Conservation (phyloP, 1,284 basidiomycete species). For the Cryptococcus floricola region DNA sequence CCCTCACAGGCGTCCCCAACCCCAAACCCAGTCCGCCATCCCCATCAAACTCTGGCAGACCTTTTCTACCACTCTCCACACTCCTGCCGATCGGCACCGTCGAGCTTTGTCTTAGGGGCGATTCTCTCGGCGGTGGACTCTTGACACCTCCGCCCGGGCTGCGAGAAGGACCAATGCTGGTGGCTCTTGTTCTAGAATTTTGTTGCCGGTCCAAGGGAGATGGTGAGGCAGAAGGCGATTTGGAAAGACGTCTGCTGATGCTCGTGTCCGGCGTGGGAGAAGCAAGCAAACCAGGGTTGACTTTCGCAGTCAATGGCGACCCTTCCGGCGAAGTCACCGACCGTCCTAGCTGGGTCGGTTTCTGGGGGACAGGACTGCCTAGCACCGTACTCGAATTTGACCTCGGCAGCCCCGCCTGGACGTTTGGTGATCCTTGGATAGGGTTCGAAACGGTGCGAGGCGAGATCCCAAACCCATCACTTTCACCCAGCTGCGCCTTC, state of each 20-base stretch:
- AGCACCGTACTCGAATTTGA: slow-evolving; percentile 19
- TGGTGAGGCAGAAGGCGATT: no score
- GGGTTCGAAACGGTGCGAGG: slow-evolving; percentile 30
- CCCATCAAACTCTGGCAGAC: background rate
- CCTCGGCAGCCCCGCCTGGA: slow-evolving; percentile 15
- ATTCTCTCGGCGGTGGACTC: slow-evolving; percentile 19
- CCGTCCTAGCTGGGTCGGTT: background rate
- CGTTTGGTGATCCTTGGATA: slow-evolving; percentile 20
- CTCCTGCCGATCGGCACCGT: slow-evolving; percentile 1
- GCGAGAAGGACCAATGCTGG: background rate
- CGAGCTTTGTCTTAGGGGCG: slow-evolving; percentile 19
- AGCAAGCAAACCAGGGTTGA: slow-evolving; percentile 1
- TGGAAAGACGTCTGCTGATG: background rate
- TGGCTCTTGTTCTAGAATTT: slow-evolving; percentile 1
- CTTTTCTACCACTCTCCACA: background rate
- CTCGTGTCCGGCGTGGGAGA: background rate
- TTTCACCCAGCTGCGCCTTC: slow-evolving; percentile 22
- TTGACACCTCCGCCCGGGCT: background rate
- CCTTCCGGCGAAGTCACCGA: slow-evolving; percentile 9
- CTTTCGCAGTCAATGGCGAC: background rate
- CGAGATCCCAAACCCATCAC: slow-evolving; percentile 12
- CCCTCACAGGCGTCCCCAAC: no score
- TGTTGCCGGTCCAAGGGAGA: no score
- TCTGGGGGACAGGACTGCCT: background rate
- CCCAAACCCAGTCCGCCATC: background rate